Conservation (phyloP, 2,329 filamentous ascomycete species). For the Diaporthe citriasiana region DNA sequence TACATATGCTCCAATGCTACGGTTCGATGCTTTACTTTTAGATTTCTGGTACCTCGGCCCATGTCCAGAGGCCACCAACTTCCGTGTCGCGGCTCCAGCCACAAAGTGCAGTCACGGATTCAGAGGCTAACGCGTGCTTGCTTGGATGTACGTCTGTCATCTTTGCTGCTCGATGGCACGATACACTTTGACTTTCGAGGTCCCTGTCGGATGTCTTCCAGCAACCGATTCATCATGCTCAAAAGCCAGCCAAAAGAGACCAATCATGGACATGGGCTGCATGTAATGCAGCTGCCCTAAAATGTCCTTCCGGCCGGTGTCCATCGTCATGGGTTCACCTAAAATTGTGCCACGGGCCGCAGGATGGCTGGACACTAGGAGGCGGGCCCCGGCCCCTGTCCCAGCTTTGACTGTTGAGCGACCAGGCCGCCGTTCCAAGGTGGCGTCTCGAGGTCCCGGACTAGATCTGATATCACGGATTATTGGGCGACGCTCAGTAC, state of each 20-base stretch:
- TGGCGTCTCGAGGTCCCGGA: constrained; percentile 36
- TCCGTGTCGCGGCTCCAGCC: constrained; percentile 12
- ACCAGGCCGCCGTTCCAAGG: constrained; percentile 37
- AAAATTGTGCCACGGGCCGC: constrained; percentile 40
- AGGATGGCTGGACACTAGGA: constrained; percentile 40
- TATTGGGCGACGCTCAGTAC: constrained; percentile 26
- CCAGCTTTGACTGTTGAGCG: constrained; percentile 33
- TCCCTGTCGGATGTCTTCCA: constrained; percentile 21
- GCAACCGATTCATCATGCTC: constrained; percentile 26
- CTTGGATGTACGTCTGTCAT: neutral
- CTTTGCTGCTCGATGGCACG: neutral
- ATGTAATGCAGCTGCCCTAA: constrained; percentile 7
- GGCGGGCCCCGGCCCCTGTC: constrained; percentile 35
- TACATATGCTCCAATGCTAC: constrained; percentile 39
- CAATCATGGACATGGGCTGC: constrained; percentile 17
- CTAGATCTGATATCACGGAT: constrained; percentile 31
- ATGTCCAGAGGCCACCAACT: constrained; percentile 6
- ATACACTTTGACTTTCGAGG: neutral
- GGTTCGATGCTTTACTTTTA: constrained; percentile 38
- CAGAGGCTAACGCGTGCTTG: neutral
- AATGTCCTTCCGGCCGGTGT: constrained; percentile 32
- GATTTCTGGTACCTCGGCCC: constrained; percentile 26
- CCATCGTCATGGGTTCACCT: constrained; percentile 38
- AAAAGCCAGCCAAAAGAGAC: constrained; percentile 7
- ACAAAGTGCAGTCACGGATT: neutral